phyloP scores from a whole-genome alignment of 805 yeast genomes.

The Nakazawaea ambrosiae region DNA sequence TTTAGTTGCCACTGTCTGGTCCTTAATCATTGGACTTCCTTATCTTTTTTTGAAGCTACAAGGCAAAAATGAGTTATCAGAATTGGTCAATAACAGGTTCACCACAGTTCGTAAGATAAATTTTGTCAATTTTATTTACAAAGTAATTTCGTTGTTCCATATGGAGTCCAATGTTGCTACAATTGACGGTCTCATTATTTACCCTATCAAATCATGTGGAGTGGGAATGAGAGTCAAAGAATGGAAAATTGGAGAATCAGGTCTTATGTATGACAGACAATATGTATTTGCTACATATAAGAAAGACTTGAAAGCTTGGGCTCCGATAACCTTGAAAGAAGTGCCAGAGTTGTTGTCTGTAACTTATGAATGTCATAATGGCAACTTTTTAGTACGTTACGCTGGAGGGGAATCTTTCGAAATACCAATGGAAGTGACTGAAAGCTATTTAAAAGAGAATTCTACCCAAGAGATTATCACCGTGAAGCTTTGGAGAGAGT shows the following conservation, averaged over 20 bases:
- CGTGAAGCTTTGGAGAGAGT: conserved; percentile 2
- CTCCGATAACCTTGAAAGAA: conserved; percentile 14
- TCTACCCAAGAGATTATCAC: neutral
- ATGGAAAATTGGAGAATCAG: conserved; percentile 21
- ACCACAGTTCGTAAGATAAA: too few species aligned
- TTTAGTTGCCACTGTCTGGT: too few species aligned
- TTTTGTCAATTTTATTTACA: conserved; percentile 3
- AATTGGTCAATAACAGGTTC: conserved; percentile 16
- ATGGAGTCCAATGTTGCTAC: conserved; percentile 15
- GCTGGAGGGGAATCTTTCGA: conserved; percentile 1
- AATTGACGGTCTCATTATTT: conserved; percentile 11
- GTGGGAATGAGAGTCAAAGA: conserved; percentile 19
- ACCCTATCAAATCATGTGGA: conserved; percentile 9
- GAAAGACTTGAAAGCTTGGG: conserved; percentile 9
- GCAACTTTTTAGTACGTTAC: conserved; percentile 2
- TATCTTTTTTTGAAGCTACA: neutral
- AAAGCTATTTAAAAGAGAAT: neutral
- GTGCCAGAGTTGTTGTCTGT: conserved; percentile 13
- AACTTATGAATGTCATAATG: conserved; percentile 12
- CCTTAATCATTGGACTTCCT: too few species aligned
- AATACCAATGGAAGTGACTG: conserved; percentile 3
- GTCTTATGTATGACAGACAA: conserved; percentile 23
- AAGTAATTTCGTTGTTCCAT: conserved; percentile 1
- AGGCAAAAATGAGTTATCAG: conserved; percentile 11
- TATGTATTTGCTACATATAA: conserved; percentile 11